Evolutionary conservation across 2,329 filamentous ascomycete species (phyloP), one percentile per base, ranked within the genome.

Genomic region (Leptodontidium sp.): DNA sequence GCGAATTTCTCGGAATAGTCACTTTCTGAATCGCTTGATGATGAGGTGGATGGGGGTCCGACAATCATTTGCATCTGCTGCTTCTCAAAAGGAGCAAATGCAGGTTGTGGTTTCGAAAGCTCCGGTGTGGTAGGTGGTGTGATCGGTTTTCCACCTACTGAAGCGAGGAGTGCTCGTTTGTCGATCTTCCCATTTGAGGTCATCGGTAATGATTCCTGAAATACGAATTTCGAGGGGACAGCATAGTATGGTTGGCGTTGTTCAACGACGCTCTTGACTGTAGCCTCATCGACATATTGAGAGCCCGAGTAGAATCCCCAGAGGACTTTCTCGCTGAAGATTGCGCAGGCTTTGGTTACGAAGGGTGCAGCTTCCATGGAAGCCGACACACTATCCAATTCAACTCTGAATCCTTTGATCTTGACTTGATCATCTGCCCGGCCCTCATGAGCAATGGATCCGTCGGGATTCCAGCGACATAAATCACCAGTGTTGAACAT

Each of bases 401-500:
- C 87, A 57, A 90, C 85, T 29, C 87, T 85, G 75, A 89, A 88
- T 8, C 87, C 87, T 82, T 81, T 87, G 74, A 89, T 83, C 77
- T 89, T 89, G 68, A 89, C 84, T 74, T 89, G 87, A 69, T 89
- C 87, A 72, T 90, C 87, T n/a, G 81, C 81, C 45, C 87, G 83
- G 3, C 87, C 87, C 43, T 87, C 82, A 26, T 85, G 86, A 53
- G 87, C 82, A 47, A 90, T 79, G 32, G 81, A 82, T 12, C 87
- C 87, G 72, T 87, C 83, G 1, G 80, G 75, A 47, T 81, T 80
- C 86, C 87, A 89, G 14, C 81, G 80, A 21, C 84, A 86, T 26
- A 89, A 80, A 71, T 90, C 87, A 7, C 87, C 87, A 1, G 87
- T 89, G 73, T 87, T 86, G 78, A 87, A 89, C 84, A 89, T 88